A percentile compares a stretch with the other conserved stretches of the same genome.
phyloP scores from a whole-genome alignment of 2,329 filamentous ascomycete species.

The Curvularia lunata region DNA sequence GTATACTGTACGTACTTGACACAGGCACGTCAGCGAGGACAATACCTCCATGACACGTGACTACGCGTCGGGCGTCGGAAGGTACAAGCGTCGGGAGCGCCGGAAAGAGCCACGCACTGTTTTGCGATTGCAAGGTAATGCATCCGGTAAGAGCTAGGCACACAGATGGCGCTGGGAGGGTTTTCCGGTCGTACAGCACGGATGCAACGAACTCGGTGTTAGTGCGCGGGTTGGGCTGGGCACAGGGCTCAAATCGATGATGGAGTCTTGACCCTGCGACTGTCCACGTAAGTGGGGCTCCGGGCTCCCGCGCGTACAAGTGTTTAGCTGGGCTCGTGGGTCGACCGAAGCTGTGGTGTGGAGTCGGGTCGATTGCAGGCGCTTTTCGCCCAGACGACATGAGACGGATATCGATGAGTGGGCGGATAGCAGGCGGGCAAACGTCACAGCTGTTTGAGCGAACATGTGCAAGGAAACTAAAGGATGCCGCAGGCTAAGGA shows the following conservation, averaged over 20 bases:
- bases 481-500: slow-evolving; percentile 10
- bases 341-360: no score
- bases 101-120: slow-evolving; percentile 1
- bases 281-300: neutral
- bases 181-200: slow-evolving; percentile 2
- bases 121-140: neutral
- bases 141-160: neutral
- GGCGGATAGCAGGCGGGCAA: neutral
- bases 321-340: neutral
- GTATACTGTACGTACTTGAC: no score
- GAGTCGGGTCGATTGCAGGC: neutral
- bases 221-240: slow-evolving; percentile 4
- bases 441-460: no score
- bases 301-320: neutral
- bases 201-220: slow-evolving; percentile 7
- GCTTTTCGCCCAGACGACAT: neutral
- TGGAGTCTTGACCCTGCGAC: slow-evolving; percentile 11
- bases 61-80: neutral
- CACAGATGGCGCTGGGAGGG: neutral
- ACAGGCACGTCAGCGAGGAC: no score
- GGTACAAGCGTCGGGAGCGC: neutral
- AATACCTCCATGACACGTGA: neutral
- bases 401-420: neutral
- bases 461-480: neutral
- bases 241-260: neutral